Conservation (phyloP, 2,329 filamentous ascomycete genomes). For the Pyrenochaeta sp. region DNA sequence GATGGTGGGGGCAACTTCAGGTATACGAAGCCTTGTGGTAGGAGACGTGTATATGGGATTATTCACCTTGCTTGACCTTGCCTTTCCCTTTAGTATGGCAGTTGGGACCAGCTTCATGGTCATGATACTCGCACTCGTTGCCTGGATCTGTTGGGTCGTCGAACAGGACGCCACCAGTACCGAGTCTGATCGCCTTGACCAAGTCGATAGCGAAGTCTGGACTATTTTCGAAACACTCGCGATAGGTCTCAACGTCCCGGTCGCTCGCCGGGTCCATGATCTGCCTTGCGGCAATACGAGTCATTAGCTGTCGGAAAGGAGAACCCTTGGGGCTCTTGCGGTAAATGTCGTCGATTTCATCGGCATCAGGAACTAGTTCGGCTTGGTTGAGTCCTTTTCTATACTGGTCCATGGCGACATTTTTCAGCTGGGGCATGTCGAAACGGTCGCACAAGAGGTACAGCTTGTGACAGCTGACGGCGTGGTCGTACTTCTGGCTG, state of each 20-base stretch:
- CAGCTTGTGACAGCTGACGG: conserved; percentile 61
- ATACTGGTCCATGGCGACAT: conserved; percentile 63
- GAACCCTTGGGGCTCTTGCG: conserved; percentile 53
- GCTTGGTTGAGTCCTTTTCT: conserved; percentile 58
- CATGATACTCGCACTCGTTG: conserved; percentile 59
- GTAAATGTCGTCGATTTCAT: conserved; percentile 64
- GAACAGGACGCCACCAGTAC: conserved; percentile 59
- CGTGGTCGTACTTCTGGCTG: conserved; percentile 62
- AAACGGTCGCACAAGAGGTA: conserved; percentile 62
- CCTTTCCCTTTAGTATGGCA: conserved; percentile 47
- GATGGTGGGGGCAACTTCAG: conserved; percentile 10
- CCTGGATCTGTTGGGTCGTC: conserved; percentile 58
- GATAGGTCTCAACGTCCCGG: conserved; percentile 58
- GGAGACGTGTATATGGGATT: conserved; percentile 20
- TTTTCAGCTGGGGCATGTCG: conserved; percentile 59
- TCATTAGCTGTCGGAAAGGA: conserved; percentile 60
- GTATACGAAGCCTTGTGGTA: conserved; percentile 18
- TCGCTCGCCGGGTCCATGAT: conserved; percentile 63
- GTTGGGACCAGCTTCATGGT: conserved; percentile 55
- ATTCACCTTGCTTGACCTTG: conserved; percentile 48
- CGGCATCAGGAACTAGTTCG: conserved; percentile 61
- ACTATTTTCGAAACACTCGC: conserved; percentile 57
- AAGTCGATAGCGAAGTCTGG: conserved; percentile 62
- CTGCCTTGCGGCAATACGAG: conserved; percentile 62
- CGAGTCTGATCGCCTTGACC: conserved; percentile 59